Conservation (phyloP, 2,329 filamentous ascomycete species). For the Monilinia polystroma region DNA sequence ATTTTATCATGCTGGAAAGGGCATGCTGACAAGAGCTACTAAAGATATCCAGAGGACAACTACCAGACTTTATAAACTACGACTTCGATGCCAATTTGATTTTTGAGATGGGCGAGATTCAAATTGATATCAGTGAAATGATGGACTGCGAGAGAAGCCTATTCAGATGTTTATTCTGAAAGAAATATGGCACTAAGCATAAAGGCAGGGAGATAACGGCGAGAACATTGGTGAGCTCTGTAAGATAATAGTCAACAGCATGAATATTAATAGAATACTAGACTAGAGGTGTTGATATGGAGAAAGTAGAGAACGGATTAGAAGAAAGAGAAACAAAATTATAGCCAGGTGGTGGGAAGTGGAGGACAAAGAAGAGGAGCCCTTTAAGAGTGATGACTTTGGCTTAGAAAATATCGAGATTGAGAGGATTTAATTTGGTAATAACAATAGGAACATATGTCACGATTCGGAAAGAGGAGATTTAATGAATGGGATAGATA, state of each 20-base stretch:
- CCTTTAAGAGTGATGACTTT: neutral
- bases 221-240: neutral
- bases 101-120: neutral
- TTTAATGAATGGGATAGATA: neutral
- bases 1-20: neutral
- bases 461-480: too few relatives aligned
- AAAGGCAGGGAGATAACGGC: too few relatives aligned
- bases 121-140: too few relatives aligned
- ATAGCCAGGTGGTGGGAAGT: neutral
- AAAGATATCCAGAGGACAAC: neutral
- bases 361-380: neutral
- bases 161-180: neutral
- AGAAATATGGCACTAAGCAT: neutral
- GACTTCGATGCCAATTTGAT: neutral
- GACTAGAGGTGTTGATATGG: neutral
- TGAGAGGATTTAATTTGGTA: accelerated
- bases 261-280: neutral
- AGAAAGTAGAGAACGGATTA: neutral
- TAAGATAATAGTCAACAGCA: neutral
- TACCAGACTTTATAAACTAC: neutral
- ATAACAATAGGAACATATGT: too few relatives aligned
- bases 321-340: neutral
- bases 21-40: neutral
- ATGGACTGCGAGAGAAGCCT: neutral
- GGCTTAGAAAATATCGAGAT: neutral